phyloP scores from a whole-genome alignment of 2,329 filamentous ascomycete species.

The Zymoseptoria pseudotritici region DNA sequence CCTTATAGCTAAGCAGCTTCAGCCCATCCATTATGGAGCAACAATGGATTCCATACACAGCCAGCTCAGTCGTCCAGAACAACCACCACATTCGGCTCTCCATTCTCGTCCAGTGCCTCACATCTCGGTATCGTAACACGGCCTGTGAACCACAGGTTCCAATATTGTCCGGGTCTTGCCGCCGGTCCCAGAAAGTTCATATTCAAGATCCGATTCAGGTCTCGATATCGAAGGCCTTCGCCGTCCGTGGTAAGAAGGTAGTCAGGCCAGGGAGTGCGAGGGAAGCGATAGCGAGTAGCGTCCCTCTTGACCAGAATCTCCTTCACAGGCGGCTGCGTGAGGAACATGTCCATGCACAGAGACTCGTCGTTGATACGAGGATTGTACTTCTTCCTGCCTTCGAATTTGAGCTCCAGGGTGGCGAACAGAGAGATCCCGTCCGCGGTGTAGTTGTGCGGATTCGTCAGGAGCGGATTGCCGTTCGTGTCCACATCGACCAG shows the following conservation, averaged over 20 bases:
- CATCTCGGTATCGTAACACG: neutral
- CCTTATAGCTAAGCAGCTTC: too few relatives aligned
- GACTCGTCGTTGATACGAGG: neutral
- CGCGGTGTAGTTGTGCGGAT: neutral
- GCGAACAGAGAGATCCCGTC: neutral
- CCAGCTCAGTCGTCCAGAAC: too few relatives aligned
- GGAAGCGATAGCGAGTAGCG: neutral
- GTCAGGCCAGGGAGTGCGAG: neutral
- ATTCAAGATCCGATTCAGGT: neutral
- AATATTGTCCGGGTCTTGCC: too few relatives aligned
- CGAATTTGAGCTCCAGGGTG: neutral
- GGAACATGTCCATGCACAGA: neutral
- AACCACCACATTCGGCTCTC: neutral
- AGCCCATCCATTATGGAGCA: too few relatives aligned
- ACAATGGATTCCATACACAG: too few relatives aligned
- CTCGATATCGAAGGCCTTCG: neutral
- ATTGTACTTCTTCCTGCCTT: neutral
- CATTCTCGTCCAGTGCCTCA: neutral
- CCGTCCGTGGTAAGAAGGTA: neutral
- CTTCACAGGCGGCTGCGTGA: neutral
- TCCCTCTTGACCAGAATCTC: neutral
- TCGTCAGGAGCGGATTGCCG: neutral
- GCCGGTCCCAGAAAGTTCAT: too few relatives aligned
- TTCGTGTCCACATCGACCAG: neutral
- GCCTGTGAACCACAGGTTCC: too few relatives aligned